Base-by-base conservation (phyloP, 192 early-diverging fungal species). In the Coemansia furcata region DNA sequence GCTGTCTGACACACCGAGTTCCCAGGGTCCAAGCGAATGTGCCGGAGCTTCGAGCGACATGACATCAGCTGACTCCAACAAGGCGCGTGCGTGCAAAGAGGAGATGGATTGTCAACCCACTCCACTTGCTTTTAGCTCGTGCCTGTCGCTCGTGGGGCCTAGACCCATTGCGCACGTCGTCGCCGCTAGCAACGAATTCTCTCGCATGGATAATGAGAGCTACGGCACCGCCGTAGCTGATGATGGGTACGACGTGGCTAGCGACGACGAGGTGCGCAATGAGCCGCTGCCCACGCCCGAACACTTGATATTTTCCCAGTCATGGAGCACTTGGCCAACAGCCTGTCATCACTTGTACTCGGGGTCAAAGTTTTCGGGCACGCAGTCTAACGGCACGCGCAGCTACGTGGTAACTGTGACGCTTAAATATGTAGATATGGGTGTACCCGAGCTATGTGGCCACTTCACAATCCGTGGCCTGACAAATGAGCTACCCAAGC, bases 391-490 rank as follows among this genome's bases (percentile, higher is more conserved):
- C 55, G 78, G 78, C 23, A 65, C 57, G 23, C 78, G 78, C 60
- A 77, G 69, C 61, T 84, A 81, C 43, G 63, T 58, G 11, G 78
- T 84, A 12, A 70, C 67, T 0, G 73, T 84, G 46, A 46, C 65
- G 23, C 61, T 83, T 3, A 70, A 83, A 70, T 74, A 83, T 66
- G 88, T 93, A 4, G 88, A 93, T 67, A 82, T 92, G 72, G 77
- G 69, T 38, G 78, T 79, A 57, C 89, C 88, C 1, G 87, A 87
- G 64, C 74, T 92, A 38, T 90, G 88, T 68, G 91, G 90, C 39
- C 89, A 89, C 68, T 84, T 93, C 50, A 86, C 85, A 29, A 92
- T 93, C 58, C 80, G 89, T 40, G 87, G 87, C n/a, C 85, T 93
- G 50, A 92, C 91, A 2, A 62, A 54, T 63, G 90, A 90, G 63